phyloP scores from a whole-genome alignment of 2,329 filamentous ascomycete species.

The Penicillium sp. region DNA sequence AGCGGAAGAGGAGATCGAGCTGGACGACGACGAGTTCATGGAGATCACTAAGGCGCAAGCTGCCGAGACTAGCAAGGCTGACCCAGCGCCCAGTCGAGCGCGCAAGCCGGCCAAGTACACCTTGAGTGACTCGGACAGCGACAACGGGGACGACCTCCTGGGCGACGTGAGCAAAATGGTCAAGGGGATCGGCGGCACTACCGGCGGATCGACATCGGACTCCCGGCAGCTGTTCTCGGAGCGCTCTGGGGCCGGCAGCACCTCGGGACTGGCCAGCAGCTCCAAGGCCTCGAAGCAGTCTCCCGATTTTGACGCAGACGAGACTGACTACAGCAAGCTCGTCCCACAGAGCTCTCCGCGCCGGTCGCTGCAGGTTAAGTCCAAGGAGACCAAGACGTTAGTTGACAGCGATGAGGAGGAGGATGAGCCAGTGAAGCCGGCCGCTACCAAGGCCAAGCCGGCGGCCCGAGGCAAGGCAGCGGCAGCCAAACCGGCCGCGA shows the following conservation, averaged over 20 bases:
- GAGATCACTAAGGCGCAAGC: constrained; percentile 54
- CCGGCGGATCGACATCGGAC: constrained; percentile 38
- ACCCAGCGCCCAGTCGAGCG: constrained; percentile 39
- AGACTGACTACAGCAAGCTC: constrained; percentile 43
- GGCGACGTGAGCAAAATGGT: constrained; percentile 83
- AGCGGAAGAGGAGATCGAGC: constrained; percentile 21
- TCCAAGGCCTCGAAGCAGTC: constrained; percentile 30
- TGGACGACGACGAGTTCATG: constrained; percentile 45
- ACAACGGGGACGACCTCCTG: constrained; percentile 61
- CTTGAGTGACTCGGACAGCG: constrained; percentile 50
- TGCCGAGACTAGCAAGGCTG: constrained; percentile 29
- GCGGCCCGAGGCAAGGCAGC: constrained; percentile 21
- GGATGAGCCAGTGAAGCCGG: constrained; percentile 50
- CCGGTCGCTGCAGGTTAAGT: constrained; percentile 38
- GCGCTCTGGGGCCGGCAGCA: too few relatives aligned
- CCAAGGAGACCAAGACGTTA: constrained; percentile 41
- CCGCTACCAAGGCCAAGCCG: constrained; percentile 43
- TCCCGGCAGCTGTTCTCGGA: constrained; percentile 59
- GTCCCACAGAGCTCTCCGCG: constrained; percentile 39
- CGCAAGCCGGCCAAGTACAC: constrained; percentile 49
- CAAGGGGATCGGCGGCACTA: constrained; percentile 65
- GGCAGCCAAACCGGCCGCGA: constrained; percentile 13
- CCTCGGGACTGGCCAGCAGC: constrained; percentile 43
- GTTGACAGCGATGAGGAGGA: constrained; percentile 54
- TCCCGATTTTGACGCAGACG: constrained; percentile 40